phyloP scores from a whole-genome alignment of 768 basidiomycete genomes.

The Cyclocybe aegerita region DNA sequence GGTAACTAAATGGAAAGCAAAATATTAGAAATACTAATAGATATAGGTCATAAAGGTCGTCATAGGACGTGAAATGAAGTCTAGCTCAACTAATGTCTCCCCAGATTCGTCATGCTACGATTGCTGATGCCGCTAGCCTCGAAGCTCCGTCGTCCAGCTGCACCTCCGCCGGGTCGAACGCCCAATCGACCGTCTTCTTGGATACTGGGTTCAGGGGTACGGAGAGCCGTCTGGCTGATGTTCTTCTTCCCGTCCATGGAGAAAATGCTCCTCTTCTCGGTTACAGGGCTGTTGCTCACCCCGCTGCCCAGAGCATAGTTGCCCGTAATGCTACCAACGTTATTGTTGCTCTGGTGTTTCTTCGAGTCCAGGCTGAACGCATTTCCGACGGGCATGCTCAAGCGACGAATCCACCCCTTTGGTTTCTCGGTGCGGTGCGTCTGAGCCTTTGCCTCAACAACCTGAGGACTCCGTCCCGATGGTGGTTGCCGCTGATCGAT shows the following conservation, averaged over 20 bases:
- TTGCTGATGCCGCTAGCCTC: constrained; percentile 42
- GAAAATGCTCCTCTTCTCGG: constrained; percentile 28
- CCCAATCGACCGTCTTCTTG: constrained; percentile 50
- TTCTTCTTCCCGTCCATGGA: constrained; percentile 53
- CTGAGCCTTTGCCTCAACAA: constrained; percentile 9
- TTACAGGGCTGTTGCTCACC: constrained; percentile 20
- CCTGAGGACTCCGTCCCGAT: constrained; percentile 12
- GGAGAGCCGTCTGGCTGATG: constrained; percentile 41
- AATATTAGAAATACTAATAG: not conserved
- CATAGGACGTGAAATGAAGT: not conserved
- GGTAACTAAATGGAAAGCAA: not conserved
- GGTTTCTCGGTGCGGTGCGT: constrained; percentile 45
- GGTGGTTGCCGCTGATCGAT: constrained; percentile 5
- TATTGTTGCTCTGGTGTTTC: constrained; percentile 33
- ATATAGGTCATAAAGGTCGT: not conserved
- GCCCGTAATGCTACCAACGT: constrained; percentile 12
- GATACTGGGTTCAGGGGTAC: constrained; percentile 23
- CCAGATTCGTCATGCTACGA: constrained; percentile 53
- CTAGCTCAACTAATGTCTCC: constrained; percentile 29
- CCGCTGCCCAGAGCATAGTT: constrained; percentile 27
- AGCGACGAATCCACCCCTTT: constrained; percentile 72
- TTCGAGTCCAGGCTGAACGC: constrained; percentile 61
- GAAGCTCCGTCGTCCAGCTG: constrained; percentile 36
- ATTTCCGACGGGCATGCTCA: constrained; percentile 71
- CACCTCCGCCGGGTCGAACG: constrained; percentile 40